Conservation (phyloP, 2,329 filamentous ascomycete species). For the Talaromyces albobiverticillius region DNA sequence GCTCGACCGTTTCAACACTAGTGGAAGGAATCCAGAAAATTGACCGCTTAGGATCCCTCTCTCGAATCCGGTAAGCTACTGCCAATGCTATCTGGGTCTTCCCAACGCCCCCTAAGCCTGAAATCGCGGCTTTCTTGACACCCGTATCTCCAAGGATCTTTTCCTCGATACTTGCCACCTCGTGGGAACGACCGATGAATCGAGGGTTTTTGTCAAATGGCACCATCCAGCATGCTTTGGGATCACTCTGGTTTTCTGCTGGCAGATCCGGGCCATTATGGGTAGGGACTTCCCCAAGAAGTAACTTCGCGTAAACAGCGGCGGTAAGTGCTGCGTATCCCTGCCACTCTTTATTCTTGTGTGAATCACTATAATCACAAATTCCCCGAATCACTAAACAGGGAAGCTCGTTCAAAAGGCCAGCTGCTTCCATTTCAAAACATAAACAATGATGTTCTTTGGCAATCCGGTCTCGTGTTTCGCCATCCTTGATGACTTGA, state of each 20-base stretch:
- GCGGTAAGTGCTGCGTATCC: conserved; percentile 31
- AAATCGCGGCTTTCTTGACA: conserved; percentile 8
- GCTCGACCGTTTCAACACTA: neutral
- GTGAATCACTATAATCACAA: conserved; percentile 33
- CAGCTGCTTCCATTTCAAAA: conserved; percentile 22
- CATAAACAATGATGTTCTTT: conserved; percentile 20
- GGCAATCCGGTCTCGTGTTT: neutral
- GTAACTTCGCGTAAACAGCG: conserved; percentile 22
- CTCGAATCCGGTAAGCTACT: conserved; percentile 13
- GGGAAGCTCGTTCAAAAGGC: conserved; percentile 28
- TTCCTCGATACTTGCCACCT: conserved; percentile 10
- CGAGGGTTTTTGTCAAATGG: conserved; percentile 16
- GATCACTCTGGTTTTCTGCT: too few relatives aligned
- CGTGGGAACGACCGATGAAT: conserved; percentile 16
- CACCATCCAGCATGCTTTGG: conserved; percentile 8
- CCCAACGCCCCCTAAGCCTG: conserved; percentile 19
- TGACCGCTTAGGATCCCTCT: neutral
- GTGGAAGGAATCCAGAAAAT: conserved; percentile 12
- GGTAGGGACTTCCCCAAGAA: neutral
- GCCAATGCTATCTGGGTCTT: conserved; percentile 19
- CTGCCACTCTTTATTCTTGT: too few relatives aligned
- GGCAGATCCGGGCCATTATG: too few relatives aligned
- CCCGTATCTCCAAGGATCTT: neutral
- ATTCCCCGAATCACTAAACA: conserved; percentile 40
- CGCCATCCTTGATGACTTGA: conserved; percentile 1